A percentile compares a stretch with the other conserved stretches of the same genome.
Conservation (phyloP, 257 asterid genomes). For the Penstemon newberryi region DNA sequence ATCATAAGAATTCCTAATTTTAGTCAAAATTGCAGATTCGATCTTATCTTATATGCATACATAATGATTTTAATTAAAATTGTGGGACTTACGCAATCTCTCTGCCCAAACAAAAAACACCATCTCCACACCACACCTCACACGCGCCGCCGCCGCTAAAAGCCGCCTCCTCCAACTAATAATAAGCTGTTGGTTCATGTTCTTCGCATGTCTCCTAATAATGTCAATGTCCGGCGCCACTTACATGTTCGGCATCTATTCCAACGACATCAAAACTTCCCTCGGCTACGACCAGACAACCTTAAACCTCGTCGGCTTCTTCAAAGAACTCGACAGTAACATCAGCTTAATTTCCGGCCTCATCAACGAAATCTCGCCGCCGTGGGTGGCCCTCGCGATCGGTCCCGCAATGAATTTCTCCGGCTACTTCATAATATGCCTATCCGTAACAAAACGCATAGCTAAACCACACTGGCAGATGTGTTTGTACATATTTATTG, state of each 20-base stretch:
- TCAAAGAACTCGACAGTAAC: slow-evolving; percentile 63
- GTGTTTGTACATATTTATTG: slow-evolving; percentile 56
- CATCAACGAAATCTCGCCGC: slow-evolving; percentile 56
- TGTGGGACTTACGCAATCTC: too few relatives aligned
- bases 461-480: slow-evolving; percentile 52
- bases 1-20: too few relatives aligned
- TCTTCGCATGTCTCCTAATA: slow-evolving; percentile 56
- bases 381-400: slow-evolving; percentile 56
- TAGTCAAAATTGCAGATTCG: too few relatives aligned
- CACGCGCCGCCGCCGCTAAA: neutral
- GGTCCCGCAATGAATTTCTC: slow-evolving; percentile 55
- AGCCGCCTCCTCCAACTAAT: slow-evolving; percentile 29
- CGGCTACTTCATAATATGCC: slow-evolving; percentile 66
- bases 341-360: slow-evolving; percentile 54
- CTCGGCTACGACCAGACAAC: slow-evolving; percentile 68
- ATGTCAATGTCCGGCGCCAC: slow-evolving; percentile 63
- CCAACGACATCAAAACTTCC: slow-evolving; percentile 49
- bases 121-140: neutral
- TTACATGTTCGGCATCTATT: slow-evolving; percentile 60
- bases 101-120: too few relatives aligned
- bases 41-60: too few relatives aligned
- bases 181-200: slow-evolving; percentile 60
- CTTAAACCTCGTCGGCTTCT: slow-evolving; percentile 51
- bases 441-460: slow-evolving; percentile 40
- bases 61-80: too few relatives aligned